These are phyloP conservation scores for Roridomyces roridus DNA, from an alignment of 768 basidiomycete species.

Conservation along the genomic window DNA sequence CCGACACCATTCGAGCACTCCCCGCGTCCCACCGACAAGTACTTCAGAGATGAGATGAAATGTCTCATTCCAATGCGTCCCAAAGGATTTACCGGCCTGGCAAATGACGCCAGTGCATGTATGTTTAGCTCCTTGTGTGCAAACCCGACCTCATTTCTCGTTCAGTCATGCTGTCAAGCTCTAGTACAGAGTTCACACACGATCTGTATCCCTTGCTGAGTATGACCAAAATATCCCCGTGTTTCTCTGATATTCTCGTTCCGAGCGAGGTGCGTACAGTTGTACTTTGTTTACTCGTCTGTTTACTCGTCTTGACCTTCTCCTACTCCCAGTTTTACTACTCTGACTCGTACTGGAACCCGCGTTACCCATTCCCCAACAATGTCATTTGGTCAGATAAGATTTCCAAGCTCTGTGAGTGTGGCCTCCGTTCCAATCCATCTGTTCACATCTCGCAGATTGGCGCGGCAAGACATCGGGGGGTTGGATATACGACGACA, in stretches of 20 bases:
- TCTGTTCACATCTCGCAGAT: not conserved
- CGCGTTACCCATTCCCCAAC: constrained; percentile 14
- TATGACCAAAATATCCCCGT: constrained; percentile 25
- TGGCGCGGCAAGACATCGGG: constrained; percentile 6
- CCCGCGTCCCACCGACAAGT: constrained; percentile 18
- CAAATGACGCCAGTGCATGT: constrained; percentile 26
- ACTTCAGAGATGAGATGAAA: constrained; percentile 21
- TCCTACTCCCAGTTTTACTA: constrained; percentile 26
- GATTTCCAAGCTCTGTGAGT: constrained; percentile 2
- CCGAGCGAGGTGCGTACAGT: constrained; percentile 20
- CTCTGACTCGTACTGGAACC: constrained; percentile 16
- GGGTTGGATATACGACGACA: constrained; percentile 3
- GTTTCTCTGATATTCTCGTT: constrained; percentile 28
- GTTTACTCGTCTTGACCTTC: not conserved
- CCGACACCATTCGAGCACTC: constrained; percentile 20
- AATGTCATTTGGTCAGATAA: constrained; percentile 18
- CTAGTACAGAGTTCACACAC: constrained; percentile 24
- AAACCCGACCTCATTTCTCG: not conserved
- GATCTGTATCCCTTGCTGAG: constrained; percentile 25
- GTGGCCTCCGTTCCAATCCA: not conserved
- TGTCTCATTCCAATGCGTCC: constrained; percentile 17
- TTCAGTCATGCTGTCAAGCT: constrained; percentile 21
- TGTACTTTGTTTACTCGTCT: not conserved
- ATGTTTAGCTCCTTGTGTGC: not conserved
- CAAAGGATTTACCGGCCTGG: constrained; percentile 17